Conservation (phyloP, 257 asterid species). For the Sherardia arvensis region DNA sequence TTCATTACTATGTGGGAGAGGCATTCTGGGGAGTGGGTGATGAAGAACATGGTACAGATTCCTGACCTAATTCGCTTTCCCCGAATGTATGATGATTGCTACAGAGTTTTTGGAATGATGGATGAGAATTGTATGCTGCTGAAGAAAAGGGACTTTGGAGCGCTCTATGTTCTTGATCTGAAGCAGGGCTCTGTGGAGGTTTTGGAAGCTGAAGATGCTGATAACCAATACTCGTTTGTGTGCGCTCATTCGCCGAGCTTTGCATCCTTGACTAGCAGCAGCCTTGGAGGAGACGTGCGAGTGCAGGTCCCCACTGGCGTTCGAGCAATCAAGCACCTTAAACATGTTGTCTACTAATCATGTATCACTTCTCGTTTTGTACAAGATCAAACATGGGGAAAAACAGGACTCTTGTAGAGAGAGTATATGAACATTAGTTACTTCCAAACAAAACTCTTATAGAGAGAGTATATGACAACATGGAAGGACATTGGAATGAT, state of each 20-base stretch:
- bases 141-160: not conserved
- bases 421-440: no score
- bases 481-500: not conserved
- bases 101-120: not conserved
- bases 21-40: not conserved
- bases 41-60: not conserved
- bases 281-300: not conserved
- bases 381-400: not conserved
- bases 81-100: not conserved
- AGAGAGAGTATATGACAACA: no score
- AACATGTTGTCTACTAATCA: not conserved
- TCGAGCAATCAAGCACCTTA: not conserved
- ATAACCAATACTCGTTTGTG: not conserved
- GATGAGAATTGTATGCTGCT: not conserved
- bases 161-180: not conserved
- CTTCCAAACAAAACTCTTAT: no score
- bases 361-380: not conserved
- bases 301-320: constrained; percentile 1
- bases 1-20: not conserved
- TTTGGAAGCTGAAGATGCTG: not conserved
- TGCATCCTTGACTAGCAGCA: not conserved
- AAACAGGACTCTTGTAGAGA: not conserved
- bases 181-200: not conserved
- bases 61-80: not conserved
- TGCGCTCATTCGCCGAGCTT: not conserved